Evolutionary conservation across 768 basidiomycete genomes (phyloP).

Genomic region (Hericium erinaceus): DNA sequence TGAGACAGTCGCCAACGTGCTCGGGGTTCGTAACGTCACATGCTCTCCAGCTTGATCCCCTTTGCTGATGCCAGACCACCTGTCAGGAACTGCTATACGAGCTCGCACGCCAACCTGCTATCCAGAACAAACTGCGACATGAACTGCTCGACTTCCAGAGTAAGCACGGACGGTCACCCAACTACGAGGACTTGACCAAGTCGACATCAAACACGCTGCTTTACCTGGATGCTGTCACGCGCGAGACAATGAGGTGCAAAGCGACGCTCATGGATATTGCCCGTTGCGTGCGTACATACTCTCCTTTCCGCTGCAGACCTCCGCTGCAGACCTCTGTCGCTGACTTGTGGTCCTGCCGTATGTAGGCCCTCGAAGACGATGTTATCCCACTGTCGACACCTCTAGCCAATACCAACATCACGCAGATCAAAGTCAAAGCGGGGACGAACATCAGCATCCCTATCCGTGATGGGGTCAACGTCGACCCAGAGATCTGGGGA

Average conservation of each 20-base stretch:
- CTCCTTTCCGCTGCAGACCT: neutral
- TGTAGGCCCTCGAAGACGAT: no score
- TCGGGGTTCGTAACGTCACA: neutral
- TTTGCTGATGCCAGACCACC: neutral
- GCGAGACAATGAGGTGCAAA: slow-evolving; percentile 11
- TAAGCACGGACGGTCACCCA: neutral
- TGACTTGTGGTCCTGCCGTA: no score
- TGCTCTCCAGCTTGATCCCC: neutral
- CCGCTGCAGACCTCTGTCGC: no score
- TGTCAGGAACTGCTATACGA: slow-evolving; percentile 4
- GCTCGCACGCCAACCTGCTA: neutral
- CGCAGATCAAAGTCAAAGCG: no score
- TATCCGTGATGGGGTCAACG: no score
- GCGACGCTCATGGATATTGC: slow-evolving; percentile 11
- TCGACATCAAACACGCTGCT: slow-evolving; percentile 4
- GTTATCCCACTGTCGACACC: no score
- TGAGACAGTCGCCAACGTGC: slow-evolving; percentile 6
- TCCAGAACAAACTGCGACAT: neutral
- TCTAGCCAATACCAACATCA: no score
- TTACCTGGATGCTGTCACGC: slow-evolving; percentile 15
- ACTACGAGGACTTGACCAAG: slow-evolving; percentile 6
- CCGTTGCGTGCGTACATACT: slow-evolving; percentile 1
- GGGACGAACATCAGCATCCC: no score
- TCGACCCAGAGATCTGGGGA: no score
- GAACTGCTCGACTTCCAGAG: neutral